These are phyloP conservation scores for Glebionis coronaria DNA, from an alignment of 129 eudicot genomes.

Conservation along the genomic window DNA sequence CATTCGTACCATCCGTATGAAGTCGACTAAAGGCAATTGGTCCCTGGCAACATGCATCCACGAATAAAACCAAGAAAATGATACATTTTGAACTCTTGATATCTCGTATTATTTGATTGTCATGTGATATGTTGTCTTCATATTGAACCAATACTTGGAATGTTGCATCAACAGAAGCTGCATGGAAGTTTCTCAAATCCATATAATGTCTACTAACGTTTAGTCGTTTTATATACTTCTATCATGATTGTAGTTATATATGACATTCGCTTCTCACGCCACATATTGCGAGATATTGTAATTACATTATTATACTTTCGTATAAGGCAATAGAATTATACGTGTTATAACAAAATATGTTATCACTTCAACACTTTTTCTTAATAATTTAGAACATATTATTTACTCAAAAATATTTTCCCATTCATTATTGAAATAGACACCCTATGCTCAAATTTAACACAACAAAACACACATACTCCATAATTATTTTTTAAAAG, in stretches of 20 bases:
- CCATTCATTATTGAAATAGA: too few relatives aligned
- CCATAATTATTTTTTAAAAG: too few relatives aligned
- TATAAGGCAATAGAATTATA: too few relatives aligned
- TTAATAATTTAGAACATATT: too few relatives aligned
- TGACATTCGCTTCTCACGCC: neutral
- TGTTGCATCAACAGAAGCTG: conserved; percentile 23
- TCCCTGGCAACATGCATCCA: neutral
- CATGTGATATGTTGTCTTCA: conserved; percentile 21
- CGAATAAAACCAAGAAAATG: neutral
- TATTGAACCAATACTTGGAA: neutral
- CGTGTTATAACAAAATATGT: too few relatives aligned
- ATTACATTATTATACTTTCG: too few relatives aligned
- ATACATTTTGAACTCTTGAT: neutral
- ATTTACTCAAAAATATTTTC: too few relatives aligned
- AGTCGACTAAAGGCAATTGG: neutral
- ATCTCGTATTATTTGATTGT: neutral
- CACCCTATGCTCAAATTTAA: too few relatives aligned
- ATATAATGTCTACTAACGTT: neutral
- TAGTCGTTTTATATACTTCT: neutral
- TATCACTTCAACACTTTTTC: too few relatives aligned
- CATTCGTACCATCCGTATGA: neutral
- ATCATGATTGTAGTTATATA: conserved; percentile 1
- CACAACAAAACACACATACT: too few relatives aligned
- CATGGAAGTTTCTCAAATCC: conserved; percentile 30
- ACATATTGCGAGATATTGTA: too few relatives aligned